A percentile compares a stretch with the other conserved stretches of the same genome.
These are phyloP conservation scores for Dendrobium nobile DNA, from an alignment of 106 monocot species.

Conservation along the genomic window DNA sequence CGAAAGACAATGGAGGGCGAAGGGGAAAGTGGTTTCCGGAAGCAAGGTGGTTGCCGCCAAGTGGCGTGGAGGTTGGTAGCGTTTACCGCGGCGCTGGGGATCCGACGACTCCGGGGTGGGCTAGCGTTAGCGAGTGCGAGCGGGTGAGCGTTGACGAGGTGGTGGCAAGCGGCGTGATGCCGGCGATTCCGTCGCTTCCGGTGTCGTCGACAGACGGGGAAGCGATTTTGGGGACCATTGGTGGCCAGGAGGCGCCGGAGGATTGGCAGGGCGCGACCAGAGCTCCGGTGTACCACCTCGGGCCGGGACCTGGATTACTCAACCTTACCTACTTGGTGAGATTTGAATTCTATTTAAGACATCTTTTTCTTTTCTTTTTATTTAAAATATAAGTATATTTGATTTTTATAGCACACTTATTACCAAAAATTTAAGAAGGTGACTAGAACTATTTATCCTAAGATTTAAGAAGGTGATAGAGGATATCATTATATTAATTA, in stretches of 20 bases:
- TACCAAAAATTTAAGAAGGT: no score
- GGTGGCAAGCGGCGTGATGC: conserved; percentile 24
- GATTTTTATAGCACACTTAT: no score
- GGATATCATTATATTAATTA: no score
- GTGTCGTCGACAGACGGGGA: conserved; percentile 56
- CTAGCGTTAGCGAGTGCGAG: conserved; percentile 50
- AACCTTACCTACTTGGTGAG: conserved; percentile 33
- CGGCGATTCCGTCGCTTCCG: conserved; percentile 55
- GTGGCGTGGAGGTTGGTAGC: conserved; percentile 66
- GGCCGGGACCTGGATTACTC: conserved; percentile 50
- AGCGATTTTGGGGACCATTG: conserved; percentile 26
- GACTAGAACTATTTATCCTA: no score
- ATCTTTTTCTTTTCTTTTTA: no score
- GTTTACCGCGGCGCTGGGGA: conserved; percentile 46
- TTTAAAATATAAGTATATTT: no score
- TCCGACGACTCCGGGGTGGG: conserved; percentile 76
- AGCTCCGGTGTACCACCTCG: conserved; percentile 24
- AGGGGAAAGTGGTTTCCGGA: conserved; percentile 28
- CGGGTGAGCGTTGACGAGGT: conserved; percentile 35
- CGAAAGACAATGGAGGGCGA: conserved; percentile 48
- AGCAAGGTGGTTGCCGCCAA: conserved; percentile 56
- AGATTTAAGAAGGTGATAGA: no score
- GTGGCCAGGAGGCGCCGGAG: conserved; percentile 36
- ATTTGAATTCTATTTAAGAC: no score
- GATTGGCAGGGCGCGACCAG: conserved; percentile 55